Base-by-base conservation (phyloP, 1,139 yeast species). In the Groenewaldozyma auringiensis region DNA sequence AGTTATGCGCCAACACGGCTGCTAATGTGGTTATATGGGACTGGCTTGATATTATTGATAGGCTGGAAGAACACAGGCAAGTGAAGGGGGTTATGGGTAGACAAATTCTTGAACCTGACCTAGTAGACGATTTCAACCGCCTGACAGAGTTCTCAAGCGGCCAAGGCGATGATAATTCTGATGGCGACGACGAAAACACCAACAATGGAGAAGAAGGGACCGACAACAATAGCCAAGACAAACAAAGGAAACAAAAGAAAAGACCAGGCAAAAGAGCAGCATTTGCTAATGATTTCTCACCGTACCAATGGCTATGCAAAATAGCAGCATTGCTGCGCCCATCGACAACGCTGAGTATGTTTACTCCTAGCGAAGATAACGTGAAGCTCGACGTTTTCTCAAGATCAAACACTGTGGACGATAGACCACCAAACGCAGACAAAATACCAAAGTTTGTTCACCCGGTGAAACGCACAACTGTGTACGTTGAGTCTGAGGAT, bases 71-170 rank as follows among this genome's bases (percentile, higher is more conserved):
- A 53, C 72, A 71, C n/a, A 76, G 76, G 50, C 94, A 86, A 55
- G 79, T 81, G 44, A 81, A 79, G 48, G 94, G 95, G 1, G 79
- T 87, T 1, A 65, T 87, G 43, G 96, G 96, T 0, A 69, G 95
- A 51, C 54, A 50, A 39, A 48, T 52, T 2, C 47, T 49, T 34
- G 55, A 52, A 32, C 49, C 46, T 31, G 49, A 49, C 8, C 36
- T 50, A 39, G 50, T 48, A 2, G 36, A 37, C 2, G 51, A 50
- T 9, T 40, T 32, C 16, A 42, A 42, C 14, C 44, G 43, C 14
- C 43, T 47, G 44, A 40, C 48, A 11, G 40, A 42, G 14, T 32
- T 41, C 9, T 40, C 44, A n/a, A 46, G 46, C 2, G 43, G 43
- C 13, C 35, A 21, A 21, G 45, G 44, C 18, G 44, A 32, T 18